These are phyloP conservation scores for Didymella glomerata DNA, from an alignment of 2,329 filamentous ascomycete genomes.

Conservation along the genomic window DNA sequence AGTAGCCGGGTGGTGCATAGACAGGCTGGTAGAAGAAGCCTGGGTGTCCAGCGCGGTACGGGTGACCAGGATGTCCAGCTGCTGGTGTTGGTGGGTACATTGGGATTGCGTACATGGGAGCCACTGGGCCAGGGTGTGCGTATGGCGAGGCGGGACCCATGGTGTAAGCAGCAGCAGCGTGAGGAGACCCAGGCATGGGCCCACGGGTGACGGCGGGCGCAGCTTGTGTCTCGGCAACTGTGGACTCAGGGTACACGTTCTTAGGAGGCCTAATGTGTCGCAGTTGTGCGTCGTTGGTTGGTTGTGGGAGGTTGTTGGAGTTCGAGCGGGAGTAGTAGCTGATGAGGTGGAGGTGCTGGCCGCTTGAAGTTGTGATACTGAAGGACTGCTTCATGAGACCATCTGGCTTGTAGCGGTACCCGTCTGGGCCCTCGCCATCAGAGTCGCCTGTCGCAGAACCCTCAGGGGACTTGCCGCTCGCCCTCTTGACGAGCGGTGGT, in stretches of 20 bases:
- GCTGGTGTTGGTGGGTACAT: constrained; percentile 54
- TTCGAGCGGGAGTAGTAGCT: constrained; percentile 92
- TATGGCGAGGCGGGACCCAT: constrained; percentile 64
- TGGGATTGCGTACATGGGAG: constrained; percentile 52
- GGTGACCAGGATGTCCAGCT: constrained; percentile 50
- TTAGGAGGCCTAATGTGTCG: constrained; percentile 86
- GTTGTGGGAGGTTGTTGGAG: constrained; percentile 78
- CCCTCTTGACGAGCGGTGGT: constrained; percentile 43
- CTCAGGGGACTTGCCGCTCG: constrained; percentile 79
- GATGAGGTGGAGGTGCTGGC: constrained; percentile 95
- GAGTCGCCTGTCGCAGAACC: constrained; percentile 83
- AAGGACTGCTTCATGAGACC: constrained; percentile 99
- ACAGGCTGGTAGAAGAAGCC: constrained; percentile 43
- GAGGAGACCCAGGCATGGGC: constrained; percentile 68
- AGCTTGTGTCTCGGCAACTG: constrained; percentile 82
- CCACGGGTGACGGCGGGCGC: constrained; percentile 82
- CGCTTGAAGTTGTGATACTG: constrained; percentile 91
- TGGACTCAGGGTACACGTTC: constrained; percentile 97
- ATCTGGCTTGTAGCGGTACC: constrained; percentile 73
- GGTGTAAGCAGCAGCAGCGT: constrained; percentile 59
- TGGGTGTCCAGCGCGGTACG: constrained; percentile 45
- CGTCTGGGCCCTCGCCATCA: constrained; percentile 69
- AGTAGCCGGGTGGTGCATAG: constrained; percentile 44
- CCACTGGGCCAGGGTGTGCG: constrained; percentile 53
- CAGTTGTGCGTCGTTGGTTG: constrained; percentile 79